Base-by-base conservation (phyloP, 1,284 basidiomycete species). In the Afroboletus lepidellus region DNA sequence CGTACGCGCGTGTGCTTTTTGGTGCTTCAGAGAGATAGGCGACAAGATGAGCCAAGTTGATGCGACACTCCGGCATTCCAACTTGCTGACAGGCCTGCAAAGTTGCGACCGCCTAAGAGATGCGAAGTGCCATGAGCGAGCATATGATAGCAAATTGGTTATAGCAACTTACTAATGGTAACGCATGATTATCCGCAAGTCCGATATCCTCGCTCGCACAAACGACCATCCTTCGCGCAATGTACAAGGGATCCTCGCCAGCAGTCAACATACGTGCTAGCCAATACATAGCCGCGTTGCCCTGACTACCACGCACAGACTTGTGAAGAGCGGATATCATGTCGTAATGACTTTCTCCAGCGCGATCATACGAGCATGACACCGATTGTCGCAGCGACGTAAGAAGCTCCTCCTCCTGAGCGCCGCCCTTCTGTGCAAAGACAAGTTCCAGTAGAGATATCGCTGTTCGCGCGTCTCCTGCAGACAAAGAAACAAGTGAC, bases 281-380 rank as follows among this genome's bases (percentile, higher is more conserved):
- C 92, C 92, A 96, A 70, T 95, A 96, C 73, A 96, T 74, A 8
- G 91, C 91, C 0, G 91, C 93, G 60, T 82, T 80, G 2, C 85
- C 83, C 59, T 94, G 82, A 48, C 83, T 84, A 8, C 92, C 92
- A 38, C 94, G 79, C 29, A 96, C 81, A 55, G 83, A 84, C 69
- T 96, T 96, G 72, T 96, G 94, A 59, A 93, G 71, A 7, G 92
- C 92, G 27, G 84, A 88, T 59, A 96, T 95, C 77, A 92, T 86
- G 66, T 95, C 90, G 68, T 94, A 95, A 56, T 81, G 80, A 60
- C 80, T 78, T 57, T 92, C 91, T 2, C 89, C 87, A 3, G 79
- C 81, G 41, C 90, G 78, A 64, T 92, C 88, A 62, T 91, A 92
- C 13, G 79, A 77, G 9, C 77, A 77, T 6, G 79, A 77, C 3